Evolutionary conservation across 306 rosid genomes (phyloP).

Genomic region (Aeschynomene evenia): DNA sequence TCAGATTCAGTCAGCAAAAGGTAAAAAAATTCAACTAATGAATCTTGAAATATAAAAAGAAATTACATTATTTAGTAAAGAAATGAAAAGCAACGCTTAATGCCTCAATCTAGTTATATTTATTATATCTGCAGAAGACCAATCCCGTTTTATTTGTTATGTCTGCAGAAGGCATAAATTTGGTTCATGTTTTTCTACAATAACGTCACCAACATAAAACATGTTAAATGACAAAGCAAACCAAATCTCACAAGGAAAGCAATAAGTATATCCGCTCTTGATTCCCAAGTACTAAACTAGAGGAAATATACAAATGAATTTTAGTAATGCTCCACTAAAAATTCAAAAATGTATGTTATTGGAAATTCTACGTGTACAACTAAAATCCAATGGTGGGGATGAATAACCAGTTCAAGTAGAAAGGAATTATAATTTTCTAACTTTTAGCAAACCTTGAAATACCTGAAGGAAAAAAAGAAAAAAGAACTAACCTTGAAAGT

Average conservation of each 20-base stretch:
- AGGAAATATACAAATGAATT: background rate
- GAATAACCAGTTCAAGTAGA: background rate
- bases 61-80: background rate
- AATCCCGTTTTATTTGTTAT: background rate
- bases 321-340: background rate
- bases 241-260: background rate
- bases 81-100: conserved; percentile 9
- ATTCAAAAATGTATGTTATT: background rate
- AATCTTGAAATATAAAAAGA: background rate
- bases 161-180: background rate
- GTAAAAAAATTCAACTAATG: background rate
- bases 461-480: background rate
- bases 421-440: background rate
- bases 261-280: background rate
- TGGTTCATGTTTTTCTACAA: background rate
- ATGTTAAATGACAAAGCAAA: background rate
- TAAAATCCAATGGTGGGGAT: no score
- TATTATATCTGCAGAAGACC: background rate
- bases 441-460: no score
- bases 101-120: background rate
- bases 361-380: no score
- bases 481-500: conserved; percentile 54
- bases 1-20: background rate
- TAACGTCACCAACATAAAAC: background rate
- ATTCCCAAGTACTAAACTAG: background rate